Conservation (phyloP, 2,329 filamentous ascomycete species). For the Beauveria caledonica region DNA sequence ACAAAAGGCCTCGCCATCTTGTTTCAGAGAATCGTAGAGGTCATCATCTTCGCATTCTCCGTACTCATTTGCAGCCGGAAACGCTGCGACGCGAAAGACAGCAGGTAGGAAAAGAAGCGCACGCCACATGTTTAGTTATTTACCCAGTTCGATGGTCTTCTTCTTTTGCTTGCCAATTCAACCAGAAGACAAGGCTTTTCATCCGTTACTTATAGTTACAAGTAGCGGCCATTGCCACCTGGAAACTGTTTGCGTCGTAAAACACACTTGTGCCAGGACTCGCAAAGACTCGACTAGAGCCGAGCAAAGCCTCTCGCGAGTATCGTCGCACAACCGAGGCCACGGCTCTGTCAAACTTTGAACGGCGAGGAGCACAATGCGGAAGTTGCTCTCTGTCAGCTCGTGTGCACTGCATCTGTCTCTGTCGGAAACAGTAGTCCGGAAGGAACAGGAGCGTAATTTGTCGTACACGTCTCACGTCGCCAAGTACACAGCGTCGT, state of each 20-base stretch:
- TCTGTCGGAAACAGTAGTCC: conserved; percentile 7
- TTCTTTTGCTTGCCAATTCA: neutral
- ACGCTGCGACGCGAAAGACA: neutral
- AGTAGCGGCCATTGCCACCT: neutral
- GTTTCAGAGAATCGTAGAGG: conserved; percentile 23
- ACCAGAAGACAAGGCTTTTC: neutral
- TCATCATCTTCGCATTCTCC: conserved; percentile 20
- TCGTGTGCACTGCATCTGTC: conserved; percentile 3
- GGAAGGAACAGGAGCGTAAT: neutral
- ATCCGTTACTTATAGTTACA: neutral
- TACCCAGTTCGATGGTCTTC: neutral
- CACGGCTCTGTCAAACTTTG: neutral
- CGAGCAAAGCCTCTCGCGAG: neutral
- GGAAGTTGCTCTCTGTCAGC: neutral
- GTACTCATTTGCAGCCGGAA: conserved; percentile 14
- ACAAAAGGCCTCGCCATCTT: conserved; percentile 22
- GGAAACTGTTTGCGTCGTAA: neutral
- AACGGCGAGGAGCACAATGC: neutral
- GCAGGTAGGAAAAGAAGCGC: neutral
- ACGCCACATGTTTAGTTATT: neutral
- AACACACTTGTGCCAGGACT: neutral
- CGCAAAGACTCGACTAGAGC: neutral
- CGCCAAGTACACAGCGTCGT: neutral
- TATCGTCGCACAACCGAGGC: conserved; percentile 7
- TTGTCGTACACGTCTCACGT: neutral